Evolutionary conservation across 139 green algal genomes (phyloP), one percentile per base, ranked within the genome.

Genomic region (Chlamydomonas sphaeroides): DNA sequence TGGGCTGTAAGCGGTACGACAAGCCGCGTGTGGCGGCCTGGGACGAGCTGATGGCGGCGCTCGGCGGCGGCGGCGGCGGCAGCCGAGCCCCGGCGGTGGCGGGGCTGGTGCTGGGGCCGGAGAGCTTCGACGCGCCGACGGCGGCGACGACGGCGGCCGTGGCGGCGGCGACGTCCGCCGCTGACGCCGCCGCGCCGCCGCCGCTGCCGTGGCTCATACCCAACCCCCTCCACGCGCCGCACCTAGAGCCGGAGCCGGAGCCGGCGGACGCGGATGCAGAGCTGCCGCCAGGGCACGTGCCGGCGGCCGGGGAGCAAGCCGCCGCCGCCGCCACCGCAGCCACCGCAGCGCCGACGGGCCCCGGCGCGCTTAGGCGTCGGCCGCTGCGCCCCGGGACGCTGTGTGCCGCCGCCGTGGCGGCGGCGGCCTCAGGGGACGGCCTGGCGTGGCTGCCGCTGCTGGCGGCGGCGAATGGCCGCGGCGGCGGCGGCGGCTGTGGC

Each of bases 1-100:
- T 42, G 11, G 25, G 28, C 59, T 73, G 75, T 62, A 82, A 82
- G 28, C 75, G 75, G 45, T 82, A 82, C 75, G 75, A 82, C 75
- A 82, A 82, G 41, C 75, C 75, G 3, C 61, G 75, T 4, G 72
- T 82, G 32, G 61, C 62, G 21, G 38, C 75, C 8, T 36, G 51
- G 61, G 75, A 1, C 5, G 75, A 82, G 42, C 62, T 82, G 39
- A 4, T 82, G 61, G 75, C 61, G 62, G 62, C 59, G 75, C 59
- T 80, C 57, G 57, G 26, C 5, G 57, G 57, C 2, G 26, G 57
- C 57, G 57, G 57, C 26, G 4, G 59, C 59, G 8, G 59, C 38
- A 20, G 59, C 11, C 20, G 11, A 20, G 59, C 5, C 5, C 72
- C 72, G 1, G 74, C 59, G 10, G 15, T 82, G 21, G 42, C 62